Base-by-base conservation (phyloP, 257 asterid genomes). In the Solanum etuberosum region DNA sequence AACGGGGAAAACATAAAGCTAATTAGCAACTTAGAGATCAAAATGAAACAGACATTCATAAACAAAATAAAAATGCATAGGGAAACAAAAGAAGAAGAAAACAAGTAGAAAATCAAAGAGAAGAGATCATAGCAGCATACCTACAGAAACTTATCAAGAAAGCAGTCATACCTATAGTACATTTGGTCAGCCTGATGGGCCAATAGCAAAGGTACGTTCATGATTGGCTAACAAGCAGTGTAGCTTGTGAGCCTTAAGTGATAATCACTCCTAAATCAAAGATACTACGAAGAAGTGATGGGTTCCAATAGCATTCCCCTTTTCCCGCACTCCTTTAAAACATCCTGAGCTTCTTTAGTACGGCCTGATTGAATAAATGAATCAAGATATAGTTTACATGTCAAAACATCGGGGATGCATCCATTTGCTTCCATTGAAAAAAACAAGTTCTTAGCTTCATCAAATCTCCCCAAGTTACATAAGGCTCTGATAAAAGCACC, bases 381-480 rank as follows among this genome's bases (percentile, higher is more conserved):
- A 59, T 89, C 93, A 78, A 93, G 83, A 70, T 92, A 91, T 4
- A 90, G 89, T 89, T 90, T 91, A 86, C 98, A 97, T 25, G 91
- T 87, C 88, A 86, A 90, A 80, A 91, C 92, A 91, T 97, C 97
- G 7, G 97, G 98, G 27, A 42, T 61, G 86, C 98, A 95, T 76
- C 98, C 97, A 87, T 91, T 92, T 68, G 83, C 90, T 91, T 94
- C 98, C 98, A 97, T 97, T 74, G 93, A 94, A 80, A 81, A 21
- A 87, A 97, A 92, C 88, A 95, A 88, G 61, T 77, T 90, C 86
- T 90, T 91, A 12, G 98, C 98, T 90, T 97, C 98, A 84, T 21
- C 65, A 81, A 90, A 91, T 83, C 96, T 94, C 91, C 95, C 95
- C 7, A 87, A 89, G 73, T 91, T 94, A 90, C 95, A 95, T 86